Base-by-base conservation (phyloP, 2,329 filamentous ascomycete genomes). In the Plenodomus tracheiphilus region DNA sequence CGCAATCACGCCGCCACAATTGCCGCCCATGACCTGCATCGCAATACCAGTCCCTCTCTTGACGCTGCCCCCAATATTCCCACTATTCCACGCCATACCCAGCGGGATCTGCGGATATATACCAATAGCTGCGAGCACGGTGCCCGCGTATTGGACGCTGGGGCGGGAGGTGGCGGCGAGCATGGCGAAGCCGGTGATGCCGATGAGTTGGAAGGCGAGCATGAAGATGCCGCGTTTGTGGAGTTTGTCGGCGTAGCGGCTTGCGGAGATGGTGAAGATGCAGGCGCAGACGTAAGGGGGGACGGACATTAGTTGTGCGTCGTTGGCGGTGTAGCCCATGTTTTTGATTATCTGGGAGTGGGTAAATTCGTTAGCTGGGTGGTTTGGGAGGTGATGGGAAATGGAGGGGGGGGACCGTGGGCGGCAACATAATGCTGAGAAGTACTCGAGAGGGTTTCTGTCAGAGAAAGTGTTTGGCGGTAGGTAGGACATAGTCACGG, bases 1-100 rank as follows among this genome's bases (percentile, higher is more conserved):
- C 1, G 79, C 74, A 42, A 83, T 80, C n/a, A 96, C 83, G 22
- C 91, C 91, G 65, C 94, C 94, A 41, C 96, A 78, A 19, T 75
- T 74, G 4, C 77, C 78, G 17, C 79, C 76, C 50, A 79, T 79
- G 34, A 81, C 76, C 54, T 81, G 79, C 75, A 83, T 80, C 22
- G 79, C 80, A 43, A 83, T 81, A 15, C 80, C 80, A 9, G 81
- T 79, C 37, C 75, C 79, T 44, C 80, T 74, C 73, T 83, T 83
- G 48, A 80, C 68, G 30, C 77, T 78, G 4, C 79, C 80, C 2
- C 79, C 79, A 41, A 84, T 81, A 57, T 84, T 84, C 57, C 79
- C 80, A 25, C 79, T 79, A 58, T 82, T 82, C 81, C 81, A 84
- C 21, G 81, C 79, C 46, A 83, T 74, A 36, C 78, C 78, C 25